A percentile compares a stretch with the other conserved stretches of the same genome.
phyloP scores from a whole-genome alignment of 2,329 filamentous ascomycete species.

The Myriosclerotinia scirpicola region DNA sequence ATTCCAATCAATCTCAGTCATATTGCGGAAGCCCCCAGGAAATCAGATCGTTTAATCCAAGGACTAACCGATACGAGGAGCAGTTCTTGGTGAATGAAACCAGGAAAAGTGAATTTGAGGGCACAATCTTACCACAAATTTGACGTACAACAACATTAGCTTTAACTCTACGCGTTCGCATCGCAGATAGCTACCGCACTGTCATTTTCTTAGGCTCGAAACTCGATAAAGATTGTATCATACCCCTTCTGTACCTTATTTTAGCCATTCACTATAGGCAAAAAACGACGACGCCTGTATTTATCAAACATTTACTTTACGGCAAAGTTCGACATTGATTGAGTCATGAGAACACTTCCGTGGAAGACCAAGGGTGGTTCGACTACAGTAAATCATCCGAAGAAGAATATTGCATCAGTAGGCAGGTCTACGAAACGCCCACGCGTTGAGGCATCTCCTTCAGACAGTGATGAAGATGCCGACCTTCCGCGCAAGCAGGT shows the following conservation, averaged over 20 bases:
- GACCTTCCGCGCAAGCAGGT: not conserved
- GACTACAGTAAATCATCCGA: constrained; percentile 21
- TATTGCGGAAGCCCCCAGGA: not conserved
- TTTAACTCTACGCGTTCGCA: not conserved
- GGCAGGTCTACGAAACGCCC: constrained; percentile 26
- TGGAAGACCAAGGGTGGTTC: constrained; percentile 30
- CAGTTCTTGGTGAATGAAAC: not conserved
- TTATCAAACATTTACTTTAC: not conserved
- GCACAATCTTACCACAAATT: not conserved
- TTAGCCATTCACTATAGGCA: not conserved
- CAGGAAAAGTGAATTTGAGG: not conserved
- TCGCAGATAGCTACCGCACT: not conserved
- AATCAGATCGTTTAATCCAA: not conserved
- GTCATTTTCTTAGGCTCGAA: not conserved
- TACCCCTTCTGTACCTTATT: not conserved
- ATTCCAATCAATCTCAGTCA: not conserved
- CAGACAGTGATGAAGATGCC: constrained; percentile 3
- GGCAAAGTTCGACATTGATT: not conserved
- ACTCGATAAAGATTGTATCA: not conserved
- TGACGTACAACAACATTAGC: not conserved
- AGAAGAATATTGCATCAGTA: constrained; percentile 7
- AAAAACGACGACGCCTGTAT: not conserved
- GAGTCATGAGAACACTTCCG: constrained; percentile 36
- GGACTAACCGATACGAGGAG: not conserved
- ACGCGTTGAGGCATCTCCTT: constrained; percentile 20